A percentile compares a stretch with the other conserved stretches of the same genome.
phyloP scores from a whole-genome alignment of 306 rosid genomes.

The Crotalaria pallida region DNA sequence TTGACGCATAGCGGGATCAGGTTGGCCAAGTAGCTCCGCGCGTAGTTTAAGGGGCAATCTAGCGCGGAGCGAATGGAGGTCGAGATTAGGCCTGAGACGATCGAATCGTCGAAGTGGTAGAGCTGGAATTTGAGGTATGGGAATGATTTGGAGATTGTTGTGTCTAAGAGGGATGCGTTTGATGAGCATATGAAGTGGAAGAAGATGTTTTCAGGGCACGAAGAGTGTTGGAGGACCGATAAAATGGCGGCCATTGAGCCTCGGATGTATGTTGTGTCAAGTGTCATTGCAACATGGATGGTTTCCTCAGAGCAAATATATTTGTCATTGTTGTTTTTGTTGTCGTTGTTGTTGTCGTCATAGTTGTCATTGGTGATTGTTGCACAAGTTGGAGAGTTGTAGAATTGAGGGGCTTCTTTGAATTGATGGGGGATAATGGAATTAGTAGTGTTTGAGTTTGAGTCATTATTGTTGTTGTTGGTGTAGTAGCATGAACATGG shows the following conservation, averaged over 20 bases:
- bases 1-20: conserved; percentile 63
- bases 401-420: conserved; percentile 95
- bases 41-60: conserved; percentile 90
- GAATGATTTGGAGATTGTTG: conserved; percentile 57
- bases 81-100: conserved; percentile 66
- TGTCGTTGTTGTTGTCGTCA: not conserved
- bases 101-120: conserved; percentile 50
- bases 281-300: conserved; percentile 84
- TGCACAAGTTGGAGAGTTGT: conserved; percentile 74
- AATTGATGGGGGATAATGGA: conserved; percentile 30
- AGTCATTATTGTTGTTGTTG: not conserved
- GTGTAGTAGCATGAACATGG: not conserved
- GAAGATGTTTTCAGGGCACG: conserved; percentile 70
- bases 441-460: not conserved
- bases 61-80: conserved; percentile 90
- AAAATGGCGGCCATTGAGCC: conserved; percentile 97
- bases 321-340: not conserved
- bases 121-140: conserved; percentile 76
- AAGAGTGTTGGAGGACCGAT: conserved; percentile 82
- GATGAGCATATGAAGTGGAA: conserved; percentile 79
- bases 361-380: conserved; percentile 10
- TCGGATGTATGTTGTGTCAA: conserved; percentile 78
- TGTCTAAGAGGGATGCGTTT: conserved; percentile 38
- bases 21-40: conserved; percentile 63
- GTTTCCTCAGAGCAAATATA: conserved; percentile 49